These are phyloP conservation scores for Pleurotus ostreatus DNA, from an alignment of 768 basidiomycete genomes.

Conservation along the genomic window DNA sequence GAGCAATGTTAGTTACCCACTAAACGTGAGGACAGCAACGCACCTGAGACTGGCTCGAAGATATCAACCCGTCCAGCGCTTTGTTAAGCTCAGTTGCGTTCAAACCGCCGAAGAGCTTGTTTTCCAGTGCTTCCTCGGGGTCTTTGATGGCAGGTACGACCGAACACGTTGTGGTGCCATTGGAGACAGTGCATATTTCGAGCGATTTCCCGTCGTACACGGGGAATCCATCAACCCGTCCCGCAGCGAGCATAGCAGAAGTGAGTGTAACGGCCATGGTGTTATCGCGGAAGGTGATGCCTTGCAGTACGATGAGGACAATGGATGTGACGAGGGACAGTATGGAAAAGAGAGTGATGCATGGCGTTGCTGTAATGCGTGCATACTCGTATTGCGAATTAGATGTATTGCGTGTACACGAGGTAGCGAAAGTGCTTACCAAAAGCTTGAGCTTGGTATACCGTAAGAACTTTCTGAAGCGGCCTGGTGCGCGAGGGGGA, in stretches of 20 bases:
- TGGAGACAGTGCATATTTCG: conserved; percentile 4
- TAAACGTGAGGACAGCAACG: background rate
- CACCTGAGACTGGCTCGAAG: background rate
- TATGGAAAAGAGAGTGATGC: conserved; percentile 44
- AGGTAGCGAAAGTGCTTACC: background rate
- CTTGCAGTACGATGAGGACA: conserved; percentile 37
- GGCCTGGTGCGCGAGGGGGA: conserved; percentile 5
- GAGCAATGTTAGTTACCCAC: background rate
- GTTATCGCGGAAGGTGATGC: conserved; percentile 33
- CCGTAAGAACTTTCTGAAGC: background rate
- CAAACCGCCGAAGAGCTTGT: background rate
- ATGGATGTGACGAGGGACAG: conserved; percentile 39
- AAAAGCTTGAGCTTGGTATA: background rate
- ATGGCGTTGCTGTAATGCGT: conserved; percentile 45
- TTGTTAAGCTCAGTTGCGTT: background rate
- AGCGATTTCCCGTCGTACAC: background rate
- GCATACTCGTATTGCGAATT: conserved; percentile 30
- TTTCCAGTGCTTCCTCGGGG: background rate
- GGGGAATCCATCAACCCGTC: conserved; percentile 1
- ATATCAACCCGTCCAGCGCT: too few relatives aligned
- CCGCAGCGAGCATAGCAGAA: conserved; percentile 21
- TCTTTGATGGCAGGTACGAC: background rate
- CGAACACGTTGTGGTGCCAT: background rate
- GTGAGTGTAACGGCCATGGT: conserved; percentile 28
- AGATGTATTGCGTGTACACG: background rate